Evolutionary conservation across 2,329 filamentous ascomycete genomes (phyloP).

Genomic region (Cercospora sp.): DNA sequence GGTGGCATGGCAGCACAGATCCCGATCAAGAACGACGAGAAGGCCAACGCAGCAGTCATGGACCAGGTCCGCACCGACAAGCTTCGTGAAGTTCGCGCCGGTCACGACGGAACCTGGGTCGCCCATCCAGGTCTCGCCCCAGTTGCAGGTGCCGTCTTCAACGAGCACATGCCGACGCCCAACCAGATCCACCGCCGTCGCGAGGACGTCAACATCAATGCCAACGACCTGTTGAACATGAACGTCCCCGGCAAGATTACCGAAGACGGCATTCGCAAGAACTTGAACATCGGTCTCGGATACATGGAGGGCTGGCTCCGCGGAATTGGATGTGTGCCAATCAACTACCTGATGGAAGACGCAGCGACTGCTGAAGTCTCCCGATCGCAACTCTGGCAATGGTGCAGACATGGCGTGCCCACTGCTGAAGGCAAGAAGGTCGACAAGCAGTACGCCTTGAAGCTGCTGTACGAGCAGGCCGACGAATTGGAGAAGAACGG

Average conservation of each 20-base stretch:
- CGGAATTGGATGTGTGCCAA: constrained; percentile 91
- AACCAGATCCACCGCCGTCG: constrained; percentile 92
- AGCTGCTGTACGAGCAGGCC: constrained; percentile 82
- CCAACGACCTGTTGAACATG: constrained; percentile 95
- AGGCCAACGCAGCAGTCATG: constrained; percentile 29
- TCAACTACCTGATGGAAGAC: constrained; percentile 98
- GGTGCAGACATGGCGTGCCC: constrained; percentile 71
- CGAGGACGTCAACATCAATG: constrained; percentile 82
- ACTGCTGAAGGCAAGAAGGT: constrained; percentile 89
- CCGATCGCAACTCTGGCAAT: constrained; percentile 94
- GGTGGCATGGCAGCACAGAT: constrained; percentile 98
- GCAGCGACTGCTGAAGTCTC: constrained; percentile 96
- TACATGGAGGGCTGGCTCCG: constrained; percentile 99
- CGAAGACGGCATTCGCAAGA: constrained; percentile 94
- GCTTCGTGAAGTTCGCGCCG: constrained; percentile 89
- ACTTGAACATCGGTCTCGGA: constrained; percentile 90
- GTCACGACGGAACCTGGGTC: constrained; percentile 97
- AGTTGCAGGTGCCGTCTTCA: constrained; percentile 91
- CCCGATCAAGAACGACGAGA: constrained; percentile 92
- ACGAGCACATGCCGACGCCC: constrained; percentile 96
- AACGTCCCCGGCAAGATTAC: constrained; percentile 91
- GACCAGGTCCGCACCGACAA: constrained; percentile 76
- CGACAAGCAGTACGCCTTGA: constrained; percentile 86
- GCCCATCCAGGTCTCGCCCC: constrained; percentile 88
- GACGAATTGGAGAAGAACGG: constrained; percentile 72